A percentile compares a stretch with the other conserved stretches of the same genome.
Conservation (phyloP, 2,329 filamentous ascomycete species). For the Aspergillus sp. region DNA sequence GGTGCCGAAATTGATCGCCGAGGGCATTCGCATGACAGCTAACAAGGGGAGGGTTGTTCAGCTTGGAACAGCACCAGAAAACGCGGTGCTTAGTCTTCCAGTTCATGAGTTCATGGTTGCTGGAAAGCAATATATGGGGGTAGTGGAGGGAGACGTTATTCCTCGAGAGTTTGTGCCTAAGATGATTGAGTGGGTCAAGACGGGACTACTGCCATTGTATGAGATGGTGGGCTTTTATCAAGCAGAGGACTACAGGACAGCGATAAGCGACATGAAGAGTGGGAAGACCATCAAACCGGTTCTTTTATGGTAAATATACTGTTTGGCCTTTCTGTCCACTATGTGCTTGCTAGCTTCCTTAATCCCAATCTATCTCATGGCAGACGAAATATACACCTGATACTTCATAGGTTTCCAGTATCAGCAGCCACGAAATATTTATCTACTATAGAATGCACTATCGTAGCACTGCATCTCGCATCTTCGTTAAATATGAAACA, state of each 20-base stretch:
- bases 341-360: too few relatives aligned
- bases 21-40: slow-evolving; percentile 46
- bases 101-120: slow-evolving; percentile 50
- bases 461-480: too few relatives aligned
- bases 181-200: slow-evolving; percentile 53
- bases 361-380: too few relatives aligned
- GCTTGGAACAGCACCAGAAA: slow-evolving; percentile 52
- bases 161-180: slow-evolving; percentile 47
- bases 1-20: slow-evolving; percentile 45
- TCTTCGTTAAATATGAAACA: too few relatives aligned
- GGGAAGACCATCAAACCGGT: slow-evolving; percentile 35
- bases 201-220: slow-evolving; percentile 52
- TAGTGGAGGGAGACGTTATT: slow-evolving; percentile 50
- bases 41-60: slow-evolving; percentile 54
- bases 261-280: slow-evolving; percentile 29
- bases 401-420: too few relatives aligned
- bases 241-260: slow-evolving; percentile 32
- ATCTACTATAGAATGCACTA: too few relatives aligned
- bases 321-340: too few relatives aligned
- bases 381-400: too few relatives aligned
- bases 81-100: slow-evolving; percentile 46
- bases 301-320: slow-evolving; percentile 27
- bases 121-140: slow-evolving; percentile 53
- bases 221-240: slow-evolving; percentile 49
- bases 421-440: too few relatives aligned